These are phyloP conservation scores for Trypanosoma avium DNA, from an alignment of 208 protist species.

Conservation along the genomic window DNA sequence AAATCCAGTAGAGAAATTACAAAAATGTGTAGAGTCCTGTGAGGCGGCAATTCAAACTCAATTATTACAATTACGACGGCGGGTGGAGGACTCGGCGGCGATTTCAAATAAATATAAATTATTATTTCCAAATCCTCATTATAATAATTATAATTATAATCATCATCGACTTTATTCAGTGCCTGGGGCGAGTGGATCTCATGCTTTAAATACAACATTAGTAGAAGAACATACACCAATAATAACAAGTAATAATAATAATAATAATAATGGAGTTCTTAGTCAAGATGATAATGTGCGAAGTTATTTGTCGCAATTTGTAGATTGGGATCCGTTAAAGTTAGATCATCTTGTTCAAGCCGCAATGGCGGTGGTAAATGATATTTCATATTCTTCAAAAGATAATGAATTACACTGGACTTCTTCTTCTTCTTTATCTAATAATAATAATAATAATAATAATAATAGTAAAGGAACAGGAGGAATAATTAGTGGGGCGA, in stretches of 20 bases:
- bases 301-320: constrained; percentile 39
- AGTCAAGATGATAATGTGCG: constrained; percentile 48
- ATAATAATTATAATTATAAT: no score
- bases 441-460: no score
- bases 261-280: no score
- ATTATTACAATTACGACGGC: constrained; percentile 26
- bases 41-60: constrained; percentile 32
- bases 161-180: no score
- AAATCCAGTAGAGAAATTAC: constrained; percentile 13
- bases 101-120: constrained; percentile 22
- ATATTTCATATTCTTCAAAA: no score
- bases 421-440: no score
- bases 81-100: constrained; percentile 30
- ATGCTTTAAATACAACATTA: no score
- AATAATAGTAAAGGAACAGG: no score
- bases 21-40: constrained; percentile 19
- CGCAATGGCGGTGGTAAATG: not conserved
- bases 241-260: no score
- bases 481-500: no score
- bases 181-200: not conserved
- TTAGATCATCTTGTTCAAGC: not conserved
- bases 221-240: no score
- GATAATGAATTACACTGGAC: no score
- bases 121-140: constrained; percentile 9
- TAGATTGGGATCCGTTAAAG: constrained; percentile 35